Conservation (phyloP, 331 rosid genomes). For the Prunus yedoensis region DNA sequence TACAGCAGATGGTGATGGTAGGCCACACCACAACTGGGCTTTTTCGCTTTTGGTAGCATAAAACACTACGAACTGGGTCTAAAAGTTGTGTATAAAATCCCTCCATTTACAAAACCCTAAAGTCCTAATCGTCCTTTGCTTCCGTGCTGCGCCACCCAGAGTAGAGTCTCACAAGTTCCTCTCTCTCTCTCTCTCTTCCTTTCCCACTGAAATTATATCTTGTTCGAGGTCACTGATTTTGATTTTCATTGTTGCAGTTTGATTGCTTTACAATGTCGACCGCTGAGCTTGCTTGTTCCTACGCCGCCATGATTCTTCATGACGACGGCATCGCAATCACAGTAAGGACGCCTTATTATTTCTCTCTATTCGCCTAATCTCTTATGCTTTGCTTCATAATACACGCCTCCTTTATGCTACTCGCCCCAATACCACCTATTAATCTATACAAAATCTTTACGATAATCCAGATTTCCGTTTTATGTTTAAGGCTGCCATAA, state of each 20-base stretch:
- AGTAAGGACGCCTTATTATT: constrained; percentile 24
- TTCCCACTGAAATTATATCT: neutral
- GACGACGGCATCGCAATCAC: constrained; percentile 69
- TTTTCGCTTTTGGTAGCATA: neutral
- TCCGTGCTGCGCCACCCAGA: neutral
- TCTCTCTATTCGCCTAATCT: neutral
- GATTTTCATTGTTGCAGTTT: neutral
- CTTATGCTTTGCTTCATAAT: neutral
- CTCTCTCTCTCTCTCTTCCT: neutral
- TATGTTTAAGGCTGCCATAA: neutral
- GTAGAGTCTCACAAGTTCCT: neutral
- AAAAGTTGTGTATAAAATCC: neutral
- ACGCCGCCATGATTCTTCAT: constrained; percentile 61
- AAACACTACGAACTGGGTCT: neutral
- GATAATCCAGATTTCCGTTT: neutral
- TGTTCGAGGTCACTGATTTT: neutral
- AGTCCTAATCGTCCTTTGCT: neutral
- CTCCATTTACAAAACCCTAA: neutral
- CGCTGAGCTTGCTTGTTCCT: constrained; percentile 58
- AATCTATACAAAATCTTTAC: neutral
- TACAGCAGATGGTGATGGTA: too few relatives aligned
- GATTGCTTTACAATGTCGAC: constrained; percentile 39
- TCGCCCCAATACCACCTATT: neutral
- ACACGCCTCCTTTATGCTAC: neutral
- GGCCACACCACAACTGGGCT: neutral